Evolutionary conservation across 1,139 yeast species (phyloP).

Genomic region (Hanseniaspora gamundiae): DNA sequence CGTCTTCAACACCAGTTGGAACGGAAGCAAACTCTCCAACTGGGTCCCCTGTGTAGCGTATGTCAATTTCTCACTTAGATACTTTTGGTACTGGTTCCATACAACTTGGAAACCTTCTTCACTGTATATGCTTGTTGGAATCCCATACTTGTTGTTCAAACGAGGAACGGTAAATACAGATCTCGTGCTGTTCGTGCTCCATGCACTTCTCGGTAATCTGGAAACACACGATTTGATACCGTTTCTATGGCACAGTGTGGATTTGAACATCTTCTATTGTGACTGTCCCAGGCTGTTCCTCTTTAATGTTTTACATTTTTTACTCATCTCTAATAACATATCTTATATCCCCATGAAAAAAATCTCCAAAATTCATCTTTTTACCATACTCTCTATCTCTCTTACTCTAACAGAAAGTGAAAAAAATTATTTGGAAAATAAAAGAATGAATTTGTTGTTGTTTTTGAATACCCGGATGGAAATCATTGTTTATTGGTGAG

Average conservation of each 20-base stretch:
- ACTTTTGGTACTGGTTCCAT: conserved; percentile 74
- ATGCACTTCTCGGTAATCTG: no score
- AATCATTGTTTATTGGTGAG: no score
- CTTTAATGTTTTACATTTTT: no score
- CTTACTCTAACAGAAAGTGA: neutral
- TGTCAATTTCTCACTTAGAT: conserved; percentile 56
- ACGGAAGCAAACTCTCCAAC: conserved; percentile 66
- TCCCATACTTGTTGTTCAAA: conserved; percentile 34
- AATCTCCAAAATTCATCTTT: no score
- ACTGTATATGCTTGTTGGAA: conserved; percentile 64
- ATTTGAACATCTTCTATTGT: neutral
- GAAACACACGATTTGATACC: no score
- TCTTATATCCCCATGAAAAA: no score
- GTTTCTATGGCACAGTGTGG: neutral
- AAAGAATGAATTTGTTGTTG: neutral
- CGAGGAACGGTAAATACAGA: conserved; percentile 55
- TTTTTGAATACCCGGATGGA: neutral
- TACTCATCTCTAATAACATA: no score
- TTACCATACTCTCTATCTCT: neutral
- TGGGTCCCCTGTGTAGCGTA: conserved; percentile 67
- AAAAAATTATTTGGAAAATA: neutral
- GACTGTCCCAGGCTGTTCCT: no score
- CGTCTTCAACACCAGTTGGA: conserved; percentile 62
- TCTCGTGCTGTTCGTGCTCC: neutral
- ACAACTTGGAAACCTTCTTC: conserved; percentile 56